Conservation (phyloP, 352 stramenopile species). For the Blastocystis sp. region DNA sequence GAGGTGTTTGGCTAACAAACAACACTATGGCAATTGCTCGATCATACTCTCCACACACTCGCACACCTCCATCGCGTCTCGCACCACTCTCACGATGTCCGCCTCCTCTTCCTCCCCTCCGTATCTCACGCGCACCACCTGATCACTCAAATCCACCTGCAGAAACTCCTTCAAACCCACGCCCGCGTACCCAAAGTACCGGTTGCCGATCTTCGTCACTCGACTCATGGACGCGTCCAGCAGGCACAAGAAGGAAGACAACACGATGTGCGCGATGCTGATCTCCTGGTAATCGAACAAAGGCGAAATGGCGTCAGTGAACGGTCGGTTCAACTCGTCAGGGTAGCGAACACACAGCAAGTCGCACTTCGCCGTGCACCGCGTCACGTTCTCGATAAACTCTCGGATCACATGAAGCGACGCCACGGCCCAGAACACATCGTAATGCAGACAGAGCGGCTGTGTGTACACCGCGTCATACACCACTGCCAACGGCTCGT, state of each 20-base stretch:
- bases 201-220: not conserved
- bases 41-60: conserved; percentile 28
- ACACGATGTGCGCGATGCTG: not conserved
- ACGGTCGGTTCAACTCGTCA: not conserved
- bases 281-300: conserved; percentile 34
- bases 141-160: conserved; percentile 16
- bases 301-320: conserved; percentile 15
- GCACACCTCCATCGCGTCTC: not conserved
- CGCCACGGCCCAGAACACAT: conserved; percentile 52
- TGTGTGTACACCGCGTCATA: not conserved
- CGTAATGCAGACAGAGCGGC: not conserved
- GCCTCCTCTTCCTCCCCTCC: not conserved
- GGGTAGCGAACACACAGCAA: conserved; percentile 35
- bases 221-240: conserved; percentile 11
- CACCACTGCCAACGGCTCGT: conserved; percentile 8
- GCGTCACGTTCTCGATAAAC: conserved; percentile 31
- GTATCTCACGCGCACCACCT: conserved; percentile 21
- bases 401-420: conserved; percentile 10
- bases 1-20: not conserved
- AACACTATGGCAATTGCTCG: not conserved
- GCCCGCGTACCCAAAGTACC: conserved; percentile 33
- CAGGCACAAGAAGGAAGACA: conserved; percentile 32
- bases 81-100: not conserved
- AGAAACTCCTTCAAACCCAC: conserved; percentile 24
- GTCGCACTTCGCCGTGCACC: not conserved